phyloP scores from a whole-genome alignment of 2,329 filamentous ascomycete species.

The Aspergillus fischeri region DNA sequence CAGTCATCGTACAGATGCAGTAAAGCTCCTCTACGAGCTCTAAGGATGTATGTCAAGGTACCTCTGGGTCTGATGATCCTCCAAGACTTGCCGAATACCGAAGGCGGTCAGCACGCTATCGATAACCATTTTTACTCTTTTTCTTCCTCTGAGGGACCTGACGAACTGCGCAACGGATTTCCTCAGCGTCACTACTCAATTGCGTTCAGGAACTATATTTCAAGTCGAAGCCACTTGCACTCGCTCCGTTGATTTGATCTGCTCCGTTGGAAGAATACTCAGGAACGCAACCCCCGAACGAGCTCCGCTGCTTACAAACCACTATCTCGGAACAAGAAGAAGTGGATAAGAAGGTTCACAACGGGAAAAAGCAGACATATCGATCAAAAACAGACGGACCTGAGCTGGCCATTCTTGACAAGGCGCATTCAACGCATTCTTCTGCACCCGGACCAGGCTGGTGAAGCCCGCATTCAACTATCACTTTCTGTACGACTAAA shows the following conservation, averaged over 20 bases:
- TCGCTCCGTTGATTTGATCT: not conserved
- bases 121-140: slow-evolving; percentile 17
- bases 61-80: not conserved
- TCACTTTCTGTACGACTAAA: not conserved
- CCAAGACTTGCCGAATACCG: not conserved
- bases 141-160: slow-evolving; percentile 1
- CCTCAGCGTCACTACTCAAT: not conserved
- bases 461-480: not conserved
- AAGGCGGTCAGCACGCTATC: slow-evolving; percentile 19
- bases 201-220: not conserved
- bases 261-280: not conserved
- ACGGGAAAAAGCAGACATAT: not conserved
- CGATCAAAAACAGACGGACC: not conserved
- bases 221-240: not conserved
- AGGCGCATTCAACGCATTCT: not conserved
- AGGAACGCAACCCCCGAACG: not conserved
- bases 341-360: not conserved
- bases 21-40: not conserved
- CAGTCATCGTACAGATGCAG: not conserved
- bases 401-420: not conserved
- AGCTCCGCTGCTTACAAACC: not conserved
- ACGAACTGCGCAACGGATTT: not conserved
- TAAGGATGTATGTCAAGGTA: not conserved
- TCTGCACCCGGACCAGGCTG: not conserved
- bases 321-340: not conserved